Percentiles rank a stretch among this genome's conserved stretches.
phyloP scores from a whole-genome alignment of 495 filamentous ascomycete genomes.

The Melanomma pulvis-pyrius region DNA sequence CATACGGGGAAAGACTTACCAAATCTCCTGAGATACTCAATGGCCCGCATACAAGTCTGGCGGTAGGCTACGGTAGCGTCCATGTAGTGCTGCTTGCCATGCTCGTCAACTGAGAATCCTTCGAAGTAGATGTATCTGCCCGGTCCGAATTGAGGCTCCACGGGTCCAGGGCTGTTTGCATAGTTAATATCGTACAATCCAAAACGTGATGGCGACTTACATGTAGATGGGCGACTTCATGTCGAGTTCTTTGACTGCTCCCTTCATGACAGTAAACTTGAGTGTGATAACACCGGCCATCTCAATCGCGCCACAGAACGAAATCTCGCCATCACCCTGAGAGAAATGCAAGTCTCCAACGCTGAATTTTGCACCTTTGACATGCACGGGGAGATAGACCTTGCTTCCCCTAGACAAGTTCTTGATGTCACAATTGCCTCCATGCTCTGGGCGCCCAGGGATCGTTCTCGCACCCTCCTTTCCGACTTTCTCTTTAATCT shows the following conservation, averaged over 20 bases:
- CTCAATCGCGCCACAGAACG: conserved; percentile 95
- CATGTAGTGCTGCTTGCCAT: conserved; percentile 90
- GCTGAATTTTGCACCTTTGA: conserved; percentile 85
- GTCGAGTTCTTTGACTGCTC: conserved; percentile 72
- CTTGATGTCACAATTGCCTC: conserved; percentile 77
- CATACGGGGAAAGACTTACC: conserved; percentile 53
- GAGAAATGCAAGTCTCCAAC: conserved; percentile 93
- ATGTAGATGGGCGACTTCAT: conserved; percentile 89
- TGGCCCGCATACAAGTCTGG: conserved; percentile 77
- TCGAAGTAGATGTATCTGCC: conserved; percentile 89
- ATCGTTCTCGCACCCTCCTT: conserved; percentile 88
- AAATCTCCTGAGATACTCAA: conserved; percentile 85
- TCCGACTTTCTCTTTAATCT: conserved; percentile 72
- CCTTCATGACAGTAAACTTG: conserved; percentile 87
- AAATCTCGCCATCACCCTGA: conserved; percentile 91
- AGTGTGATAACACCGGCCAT: conserved; percentile 94
- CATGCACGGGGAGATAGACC: conserved; percentile 85
- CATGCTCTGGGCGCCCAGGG: conserved; percentile 72
- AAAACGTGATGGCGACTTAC: neutral
- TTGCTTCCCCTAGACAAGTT: conserved; percentile 84
- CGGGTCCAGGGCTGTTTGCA: conserved; percentile 66
- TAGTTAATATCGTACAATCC: too few relatives aligned
- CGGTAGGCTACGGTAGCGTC: conserved; percentile 92
- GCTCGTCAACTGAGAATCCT: conserved; percentile 89
- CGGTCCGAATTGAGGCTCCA: conserved; percentile 88